Percentiles rank a stretch among this genome's conserved stretches.
Conservation (phyloP, 441 rosid genomes). For the Gossypium gossypioides region DNA sequence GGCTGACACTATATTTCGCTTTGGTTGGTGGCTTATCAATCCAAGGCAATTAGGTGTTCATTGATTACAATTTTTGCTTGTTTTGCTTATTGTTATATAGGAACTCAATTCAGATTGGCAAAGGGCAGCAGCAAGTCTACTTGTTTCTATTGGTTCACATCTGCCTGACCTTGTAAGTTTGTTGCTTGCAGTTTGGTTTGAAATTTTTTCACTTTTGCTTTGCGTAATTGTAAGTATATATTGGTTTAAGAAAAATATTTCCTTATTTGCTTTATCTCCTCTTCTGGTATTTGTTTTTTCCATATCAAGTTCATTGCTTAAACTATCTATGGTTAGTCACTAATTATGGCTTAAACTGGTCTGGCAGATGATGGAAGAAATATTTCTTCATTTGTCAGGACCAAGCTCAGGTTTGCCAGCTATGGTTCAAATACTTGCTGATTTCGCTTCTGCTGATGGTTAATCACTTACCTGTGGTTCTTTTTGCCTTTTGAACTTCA, state of each 20-base stretch:
- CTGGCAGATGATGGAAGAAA: constrained; percentile 94
- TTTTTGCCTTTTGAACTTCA: constrained; percentile 10
- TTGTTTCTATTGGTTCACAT: constrained; percentile 85
- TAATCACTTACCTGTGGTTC: constrained; percentile 28
- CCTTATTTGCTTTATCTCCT: neutral
- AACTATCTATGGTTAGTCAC: constrained; percentile 10
- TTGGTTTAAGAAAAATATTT: neutral
- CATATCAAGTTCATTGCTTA: constrained; percentile 4
- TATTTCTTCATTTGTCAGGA: constrained; percentile 70
- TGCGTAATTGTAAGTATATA: neutral
- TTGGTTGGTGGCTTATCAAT: neutral
- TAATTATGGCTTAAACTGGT: constrained; percentile 15
- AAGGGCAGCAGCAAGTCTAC: constrained; percentile 76
- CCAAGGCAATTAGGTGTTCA: neutral
- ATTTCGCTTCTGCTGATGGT: constrained; percentile 96
- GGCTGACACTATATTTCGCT: neutral
- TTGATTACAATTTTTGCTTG: neutral
- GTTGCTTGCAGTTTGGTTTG: constrained; percentile 4
- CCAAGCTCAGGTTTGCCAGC: constrained; percentile 72
- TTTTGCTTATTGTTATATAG: constrained; percentile 30
- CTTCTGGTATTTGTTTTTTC: neutral
- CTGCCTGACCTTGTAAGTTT: constrained; percentile 87
- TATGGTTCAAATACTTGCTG: constrained; percentile 96
- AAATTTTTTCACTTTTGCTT: neutral
- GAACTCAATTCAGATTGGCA: constrained; percentile 93